Base-by-base conservation (phyloP, 2,329 filamentous ascomycete genomes). In the Penicillium aurantiogriseum region DNA sequence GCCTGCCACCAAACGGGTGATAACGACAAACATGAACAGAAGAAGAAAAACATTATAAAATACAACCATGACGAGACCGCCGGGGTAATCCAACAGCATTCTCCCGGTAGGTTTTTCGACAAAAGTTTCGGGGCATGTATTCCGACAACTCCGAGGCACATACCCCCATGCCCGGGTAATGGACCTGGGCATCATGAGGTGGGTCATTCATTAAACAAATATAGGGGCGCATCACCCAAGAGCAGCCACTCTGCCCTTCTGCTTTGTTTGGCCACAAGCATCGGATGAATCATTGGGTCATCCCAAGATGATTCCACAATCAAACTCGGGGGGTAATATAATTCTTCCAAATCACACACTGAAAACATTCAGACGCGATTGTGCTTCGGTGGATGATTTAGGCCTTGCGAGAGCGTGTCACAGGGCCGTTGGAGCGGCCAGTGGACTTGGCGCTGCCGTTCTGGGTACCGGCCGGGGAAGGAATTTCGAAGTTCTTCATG, bases 401-500 rank as follows among this genome's bases (percentile, higher is more conserved):
- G 54, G 77, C 78, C 70, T 80, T 80, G 67, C 78, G 75, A 31
- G 77, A 79, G 58, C 78, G 73, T 35, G 77, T 79, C 60, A 76
- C 73, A 23, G 76, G 75, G 42, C 77, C 76, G 59, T 76, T 77
- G 51, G 75, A 71, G 53, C 77, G 73, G 43, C 70, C 76, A 40
- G 70, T 74, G 19, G 76, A 67, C 62, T 56, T 76, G 59, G 67
- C 63, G 29, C 53, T 64, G 54, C 69, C 71, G 39, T 72, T 72
- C 44, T 67, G 59, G 48, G 63, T 54, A 39, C 67, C 64, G 40
- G 62, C 58, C 42, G 70, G 67, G 33, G 74, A 69, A 17, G 83
- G 83, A 59, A 87, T 78, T 71, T 90, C 83, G 71, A 88, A 84
- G 70, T 87, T 84, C 74, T 90, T 89, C 80, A 92, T 91, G 75